phyloP scores from a whole-genome alignment of 371 early-diverging fungal species.

The Choanephora cucurbitarum region DNA sequence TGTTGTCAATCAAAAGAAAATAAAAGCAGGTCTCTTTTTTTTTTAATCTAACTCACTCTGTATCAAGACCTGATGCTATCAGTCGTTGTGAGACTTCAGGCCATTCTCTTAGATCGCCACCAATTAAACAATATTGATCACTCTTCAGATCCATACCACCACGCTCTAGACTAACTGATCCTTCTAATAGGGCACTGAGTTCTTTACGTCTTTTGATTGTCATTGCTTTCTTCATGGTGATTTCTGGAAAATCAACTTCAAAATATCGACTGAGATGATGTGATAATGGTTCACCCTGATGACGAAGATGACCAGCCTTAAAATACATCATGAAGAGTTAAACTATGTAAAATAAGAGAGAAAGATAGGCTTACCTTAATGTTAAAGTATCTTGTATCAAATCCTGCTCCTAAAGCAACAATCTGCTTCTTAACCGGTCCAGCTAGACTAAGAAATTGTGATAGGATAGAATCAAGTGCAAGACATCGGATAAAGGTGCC shows the following conservation, averaged over 20 bases:
- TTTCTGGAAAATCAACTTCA: conserved; percentile 93
- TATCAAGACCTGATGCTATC: conserved; percentile 67
- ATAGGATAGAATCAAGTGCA: conserved; percentile 40
- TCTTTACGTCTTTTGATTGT: conserved; percentile 61
- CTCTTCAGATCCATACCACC: conserved; percentile 79
- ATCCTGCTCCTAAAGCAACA: conserved; percentile 89
- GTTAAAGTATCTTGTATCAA: conserved; percentile 90
- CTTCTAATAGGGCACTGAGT: conserved; percentile 54
- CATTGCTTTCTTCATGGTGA: conserved; percentile 77
- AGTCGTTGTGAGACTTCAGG: conserved; percentile 60
- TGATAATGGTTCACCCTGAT: conserved; percentile 2
- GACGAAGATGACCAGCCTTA: conserved; percentile 20
- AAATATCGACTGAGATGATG: conserved; percentile 52
- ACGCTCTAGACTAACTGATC: conserved; percentile 45
- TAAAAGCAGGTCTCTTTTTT: neutral
- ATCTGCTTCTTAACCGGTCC: conserved; percentile 60
- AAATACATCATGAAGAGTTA: too few relatives aligned
- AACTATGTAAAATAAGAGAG: too few relatives aligned
- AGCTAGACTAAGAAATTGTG: conserved; percentile 55
- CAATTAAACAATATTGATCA: conserved; percentile 67
- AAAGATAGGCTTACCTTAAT: too few relatives aligned
- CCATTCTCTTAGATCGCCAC: conserved; percentile 82
- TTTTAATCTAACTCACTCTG: conserved; percentile 35
- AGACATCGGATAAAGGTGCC: conserved; percentile 14
- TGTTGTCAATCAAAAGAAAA: neutral